phyloP scores from a whole-genome alignment of 1,284 basidiomycete genomes.

The Rhodotorula sp. region DNA sequence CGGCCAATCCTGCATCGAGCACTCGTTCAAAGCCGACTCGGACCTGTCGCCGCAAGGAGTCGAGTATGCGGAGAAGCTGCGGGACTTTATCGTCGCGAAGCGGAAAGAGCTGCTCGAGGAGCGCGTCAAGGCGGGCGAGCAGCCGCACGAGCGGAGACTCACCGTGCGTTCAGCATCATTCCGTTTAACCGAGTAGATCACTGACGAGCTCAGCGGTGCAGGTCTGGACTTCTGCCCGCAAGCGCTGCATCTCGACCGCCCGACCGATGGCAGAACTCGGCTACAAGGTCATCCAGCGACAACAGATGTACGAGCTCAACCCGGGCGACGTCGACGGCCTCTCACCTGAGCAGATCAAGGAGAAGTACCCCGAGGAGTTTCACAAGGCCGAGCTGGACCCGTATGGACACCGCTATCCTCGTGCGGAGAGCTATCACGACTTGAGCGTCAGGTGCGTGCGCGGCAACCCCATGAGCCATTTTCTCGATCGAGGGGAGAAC shows the following conservation, averaged over 20 bases:
- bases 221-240: conserved; percentile 96
- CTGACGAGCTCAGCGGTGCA: conserved; percentile 47
- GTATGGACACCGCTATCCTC: conserved; percentile 79
- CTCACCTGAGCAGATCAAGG: conserved; percentile 81
- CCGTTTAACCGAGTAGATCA: no score
- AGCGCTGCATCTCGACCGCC: conserved; percentile 89
- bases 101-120: conserved; percentile 44
- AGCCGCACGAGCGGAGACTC: conserved; percentile 24
- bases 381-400: conserved; percentile 87
- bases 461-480: no score
- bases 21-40: conserved; percentile 97
- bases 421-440: conserved; percentile 93
- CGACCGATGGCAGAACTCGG: conserved; percentile 80
- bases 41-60: conserved; percentile 91
- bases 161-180: conserved; percentile 20
- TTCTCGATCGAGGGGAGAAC: no score
- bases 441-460: conserved; percentile 59
- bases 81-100: conserved; percentile 46
- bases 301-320: conserved; percentile 97
- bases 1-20: conserved; percentile 93
- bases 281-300: conserved; percentile 77
- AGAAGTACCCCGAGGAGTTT: conserved; percentile 91
- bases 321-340: conserved; percentile 78
- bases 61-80: conserved; percentile 78
- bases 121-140: conserved; percentile 33